Evolutionary conservation across 1,284 basidiomycete species (phyloP).

Genomic region (Cystobasidium sp.): DNA sequence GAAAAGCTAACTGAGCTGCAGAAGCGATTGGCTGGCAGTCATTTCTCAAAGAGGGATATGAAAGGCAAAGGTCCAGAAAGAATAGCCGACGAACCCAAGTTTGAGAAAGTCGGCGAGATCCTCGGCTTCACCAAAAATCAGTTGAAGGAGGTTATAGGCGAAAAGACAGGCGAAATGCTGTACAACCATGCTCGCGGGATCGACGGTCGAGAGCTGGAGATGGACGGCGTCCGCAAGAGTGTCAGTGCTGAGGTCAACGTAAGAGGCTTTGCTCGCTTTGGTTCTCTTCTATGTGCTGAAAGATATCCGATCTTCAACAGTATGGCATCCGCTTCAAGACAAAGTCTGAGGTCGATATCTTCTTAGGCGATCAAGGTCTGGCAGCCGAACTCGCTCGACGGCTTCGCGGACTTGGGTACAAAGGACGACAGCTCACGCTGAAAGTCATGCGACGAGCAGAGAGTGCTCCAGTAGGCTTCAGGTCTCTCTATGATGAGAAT

Average conservation of each 20-base stretch:
- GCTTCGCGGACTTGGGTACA: constrained; percentile 68
- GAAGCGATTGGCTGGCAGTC: constrained; percentile 22
- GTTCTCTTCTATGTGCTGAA: constrained; percentile 44
- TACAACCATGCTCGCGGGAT: constrained; percentile 82
- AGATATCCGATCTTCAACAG: constrained; percentile 39
- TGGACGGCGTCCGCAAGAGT: constrained; percentile 66
- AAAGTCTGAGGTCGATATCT: constrained; percentile 71
- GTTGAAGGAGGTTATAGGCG: constrained; percentile 75
- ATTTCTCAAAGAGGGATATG: constrained; percentile 28
- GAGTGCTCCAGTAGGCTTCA: constrained; percentile 68
- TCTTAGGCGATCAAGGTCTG: constrained; percentile 61
- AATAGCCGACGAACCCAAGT: not conserved
- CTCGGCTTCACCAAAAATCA: constrained; percentile 64
- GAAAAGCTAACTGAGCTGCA: constrained; percentile 35
- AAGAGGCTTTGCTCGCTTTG: constrained; percentile 60
- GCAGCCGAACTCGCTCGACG: constrained; percentile 75
- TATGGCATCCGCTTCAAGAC: constrained; percentile 93
- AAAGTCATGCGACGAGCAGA: constrained; percentile 88
- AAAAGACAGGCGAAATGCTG: constrained; percentile 78
- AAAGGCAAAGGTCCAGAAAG: constrained; percentile 2
- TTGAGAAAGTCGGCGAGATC: constrained; percentile 34
- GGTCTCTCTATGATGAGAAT: no score
- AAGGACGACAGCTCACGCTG: constrained; percentile 74
- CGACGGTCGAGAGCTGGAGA: constrained; percentile 77
- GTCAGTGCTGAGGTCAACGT: constrained; percentile 86